Evolutionary conservation across 1,284 basidiomycete genomes (phyloP).

Genomic region (Ustilago cynodontis): DNA sequence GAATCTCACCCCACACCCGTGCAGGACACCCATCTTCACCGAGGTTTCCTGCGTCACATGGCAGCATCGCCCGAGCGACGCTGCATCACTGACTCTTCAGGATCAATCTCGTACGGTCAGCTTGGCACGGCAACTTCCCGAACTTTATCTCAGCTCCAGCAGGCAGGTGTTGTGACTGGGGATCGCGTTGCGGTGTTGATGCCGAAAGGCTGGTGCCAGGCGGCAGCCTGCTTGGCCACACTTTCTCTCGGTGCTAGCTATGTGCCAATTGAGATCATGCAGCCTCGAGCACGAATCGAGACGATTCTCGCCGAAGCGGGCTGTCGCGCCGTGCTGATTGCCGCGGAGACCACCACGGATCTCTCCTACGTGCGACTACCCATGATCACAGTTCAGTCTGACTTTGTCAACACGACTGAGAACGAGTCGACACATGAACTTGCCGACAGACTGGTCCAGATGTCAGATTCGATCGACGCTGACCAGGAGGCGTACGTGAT

Average conservation of each 20-base stretch:
- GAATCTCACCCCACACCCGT: neutral
- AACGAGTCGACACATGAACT: neutral
- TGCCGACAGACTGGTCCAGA: neutral
- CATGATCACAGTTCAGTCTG: neutral
- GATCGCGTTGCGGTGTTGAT: neutral
- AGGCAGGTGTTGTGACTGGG: neutral
- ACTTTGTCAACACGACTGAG: neutral
- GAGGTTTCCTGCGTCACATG: neutral
- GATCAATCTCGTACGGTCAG: neutral
- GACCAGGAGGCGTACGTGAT: neutral
- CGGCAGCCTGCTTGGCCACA: neutral
- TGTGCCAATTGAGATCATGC: neutral
- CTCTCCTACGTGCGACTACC: neutral
- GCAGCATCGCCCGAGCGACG: neutral
- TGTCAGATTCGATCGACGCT: neutral
- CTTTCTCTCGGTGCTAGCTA: neutral
- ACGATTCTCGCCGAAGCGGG: neutral
- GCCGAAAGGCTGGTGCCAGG: neutral
- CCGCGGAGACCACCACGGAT: neutral
- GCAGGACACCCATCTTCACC: neutral
- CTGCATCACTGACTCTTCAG: neutral
- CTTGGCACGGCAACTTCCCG: neutral
- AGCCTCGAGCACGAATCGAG: neutral
- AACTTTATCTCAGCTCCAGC: neutral
- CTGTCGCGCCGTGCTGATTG: neutral